A percentile compares a stretch with the other conserved stretches of the same genome.
phyloP scores from a whole-genome alignment of 169 alveolate species.

The Amoebophrya sp. region DNA sequence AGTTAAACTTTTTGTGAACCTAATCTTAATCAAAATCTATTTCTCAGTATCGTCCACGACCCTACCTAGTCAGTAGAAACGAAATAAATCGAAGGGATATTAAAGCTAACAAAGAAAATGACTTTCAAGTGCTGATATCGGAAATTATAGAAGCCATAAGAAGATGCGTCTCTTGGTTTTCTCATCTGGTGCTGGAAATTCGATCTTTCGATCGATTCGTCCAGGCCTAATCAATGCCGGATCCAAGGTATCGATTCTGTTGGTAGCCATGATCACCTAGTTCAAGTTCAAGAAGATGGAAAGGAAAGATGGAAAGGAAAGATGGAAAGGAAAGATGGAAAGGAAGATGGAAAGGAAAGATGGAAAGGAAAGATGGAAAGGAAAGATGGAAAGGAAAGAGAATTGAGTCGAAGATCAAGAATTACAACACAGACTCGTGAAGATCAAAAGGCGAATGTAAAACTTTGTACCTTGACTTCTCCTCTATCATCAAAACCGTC shows the following conservation, averaged over 20 bases:
- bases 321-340: not conserved
- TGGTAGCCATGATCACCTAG: slow-evolving; percentile 93
- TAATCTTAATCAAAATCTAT: too few species aligned
- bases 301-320: not conserved
- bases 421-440: not conserved
- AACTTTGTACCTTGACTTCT: slow-evolving; percentile 81
- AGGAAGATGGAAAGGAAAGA: too few species aligned
- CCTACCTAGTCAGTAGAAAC: too few species aligned
- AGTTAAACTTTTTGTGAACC: too few species aligned
- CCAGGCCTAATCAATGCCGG: slow-evolving; percentile 99
- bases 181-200: slow-evolving; percentile 95
- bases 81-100: too few species aligned
- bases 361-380: not conserved
- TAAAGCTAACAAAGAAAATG: too few species aligned
- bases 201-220: slow-evolving; percentile 98
- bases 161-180: slow-evolving; percentile 93
- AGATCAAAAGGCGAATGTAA: not conserved
- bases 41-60: too few species aligned
- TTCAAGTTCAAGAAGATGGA: not conserved
- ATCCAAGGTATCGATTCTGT: slow-evolving; percentile 94
- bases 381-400: not conserved
- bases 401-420: not conserved
- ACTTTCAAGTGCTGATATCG: too few species aligned
- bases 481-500: slow-evolving; percentile 98
- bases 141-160: too few species aligned